Evolutionary conservation across 148 eudicot genomes (phyloP).

Genomic region (Simmondsia chinensis): DNA sequence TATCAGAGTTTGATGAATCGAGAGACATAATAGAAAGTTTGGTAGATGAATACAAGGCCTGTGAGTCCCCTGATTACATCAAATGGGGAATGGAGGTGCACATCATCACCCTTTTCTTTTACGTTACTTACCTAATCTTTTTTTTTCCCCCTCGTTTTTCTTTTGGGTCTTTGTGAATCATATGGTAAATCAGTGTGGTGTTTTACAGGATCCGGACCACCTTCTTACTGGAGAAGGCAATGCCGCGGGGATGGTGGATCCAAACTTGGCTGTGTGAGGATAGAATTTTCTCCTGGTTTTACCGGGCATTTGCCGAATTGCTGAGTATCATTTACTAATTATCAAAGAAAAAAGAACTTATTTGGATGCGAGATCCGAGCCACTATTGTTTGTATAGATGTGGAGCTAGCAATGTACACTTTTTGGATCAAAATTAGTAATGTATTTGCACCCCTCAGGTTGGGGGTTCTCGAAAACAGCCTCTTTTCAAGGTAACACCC

Average conservation of each 20-base stretch:
- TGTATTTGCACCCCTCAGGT: too few species aligned
- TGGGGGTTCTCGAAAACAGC: too few species aligned
- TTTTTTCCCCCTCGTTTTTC: neutral
- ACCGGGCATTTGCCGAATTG: too few species aligned
- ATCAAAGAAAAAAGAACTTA: too few species aligned
- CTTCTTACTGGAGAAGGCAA: constrained; percentile 68
- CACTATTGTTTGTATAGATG: too few species aligned
- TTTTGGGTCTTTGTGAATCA: neutral
- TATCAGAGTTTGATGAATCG: constrained; percentile 96
- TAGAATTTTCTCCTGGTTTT: too few species aligned
- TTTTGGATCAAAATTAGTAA: too few species aligned
- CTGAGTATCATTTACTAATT: too few species aligned
- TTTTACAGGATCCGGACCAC: constrained; percentile 69
- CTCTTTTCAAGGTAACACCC: too few species aligned
- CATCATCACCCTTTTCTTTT: neutral
- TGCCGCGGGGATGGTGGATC: constrained; percentile 61
- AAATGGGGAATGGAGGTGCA: constrained; percentile 99
- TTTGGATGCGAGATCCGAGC: too few species aligned
- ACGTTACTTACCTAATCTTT: constrained; percentile 2
- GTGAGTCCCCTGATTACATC: constrained; percentile 97
- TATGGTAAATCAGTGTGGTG: neutral
- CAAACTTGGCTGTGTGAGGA: constrained; percentile 41
- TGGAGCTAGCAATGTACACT: too few species aligned
- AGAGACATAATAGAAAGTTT: constrained; percentile 86
- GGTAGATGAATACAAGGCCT: constrained; percentile 99